phyloP scores from a whole-genome alignment of 169 alveolate genomes.

The Cryptosporidium ubiquitum region DNA sequence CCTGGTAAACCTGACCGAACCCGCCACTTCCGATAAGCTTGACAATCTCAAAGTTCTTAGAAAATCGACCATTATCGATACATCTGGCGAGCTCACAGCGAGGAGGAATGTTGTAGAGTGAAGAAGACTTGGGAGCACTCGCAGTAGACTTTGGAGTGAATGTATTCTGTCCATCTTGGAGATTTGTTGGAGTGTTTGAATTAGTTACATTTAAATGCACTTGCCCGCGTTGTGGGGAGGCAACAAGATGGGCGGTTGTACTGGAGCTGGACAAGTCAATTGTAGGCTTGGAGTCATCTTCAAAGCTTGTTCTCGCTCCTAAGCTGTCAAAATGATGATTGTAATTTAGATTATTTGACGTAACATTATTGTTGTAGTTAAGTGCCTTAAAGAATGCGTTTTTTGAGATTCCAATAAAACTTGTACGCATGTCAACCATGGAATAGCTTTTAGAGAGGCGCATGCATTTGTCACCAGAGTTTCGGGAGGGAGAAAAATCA shows the following conservation, averaged over 20 bases:
- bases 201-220: background rate
- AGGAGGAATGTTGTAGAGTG: constrained; percentile 56
- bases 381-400: constrained; percentile 64
- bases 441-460: constrained; percentile 60
- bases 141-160: constrained; percentile 23
- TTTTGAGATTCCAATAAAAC: constrained; percentile 54
- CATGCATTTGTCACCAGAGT: constrained; percentile 17
- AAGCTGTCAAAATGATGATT: background rate
- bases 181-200: constrained; percentile 12
- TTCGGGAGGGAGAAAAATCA: background rate
- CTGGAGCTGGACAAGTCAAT: constrained; percentile 6
- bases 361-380: background rate
- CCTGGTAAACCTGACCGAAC: constrained; percentile 89
- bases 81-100: constrained; percentile 57
- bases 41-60: constrained; percentile 84
- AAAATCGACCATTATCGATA: constrained; percentile 87
- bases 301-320: constrained; percentile 20
- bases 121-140: constrained; percentile 52
- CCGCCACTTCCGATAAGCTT: constrained; percentile 91
- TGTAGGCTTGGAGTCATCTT: constrained; percentile 16
- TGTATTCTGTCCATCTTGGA: background rate
- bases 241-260: background rate
- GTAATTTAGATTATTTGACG: background rate
- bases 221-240: constrained; percentile 7
- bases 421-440: constrained; percentile 71